phyloP scores from a whole-genome alignment of 305 asterid genomes.

The Fraxinus xanthoxyloides region DNA sequence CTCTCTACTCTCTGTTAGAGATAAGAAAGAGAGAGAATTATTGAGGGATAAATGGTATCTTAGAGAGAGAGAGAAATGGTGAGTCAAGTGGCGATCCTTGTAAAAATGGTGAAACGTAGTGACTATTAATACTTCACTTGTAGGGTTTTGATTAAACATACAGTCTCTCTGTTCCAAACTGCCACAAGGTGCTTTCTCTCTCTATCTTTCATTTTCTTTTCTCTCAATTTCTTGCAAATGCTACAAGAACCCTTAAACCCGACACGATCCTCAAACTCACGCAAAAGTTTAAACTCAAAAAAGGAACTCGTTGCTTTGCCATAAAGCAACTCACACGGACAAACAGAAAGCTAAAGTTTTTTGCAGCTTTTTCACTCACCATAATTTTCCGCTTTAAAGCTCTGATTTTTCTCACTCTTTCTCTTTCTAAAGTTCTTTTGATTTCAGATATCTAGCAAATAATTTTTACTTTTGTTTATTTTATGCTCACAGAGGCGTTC shows the following conservation, averaged over 20 bases:
- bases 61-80: not conserved
- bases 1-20: slow-evolving; percentile 7
- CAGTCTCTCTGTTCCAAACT: slow-evolving; percentile 26
- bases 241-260: slow-evolving; percentile 26
- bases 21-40: slow-evolving; percentile 17
- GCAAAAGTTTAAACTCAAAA: slow-evolving; percentile 18
- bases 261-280: slow-evolving; percentile 38
- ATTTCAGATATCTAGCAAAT: slow-evolving; percentile 39
- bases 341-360: slow-evolving; percentile 40
- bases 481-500: slow-evolving; percentile 9
- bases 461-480: slow-evolving; percentile 20
- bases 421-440: slow-evolving; percentile 35
- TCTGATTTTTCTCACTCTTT: slow-evolving; percentile 1
- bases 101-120: not conserved
- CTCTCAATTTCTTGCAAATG: not conserved
- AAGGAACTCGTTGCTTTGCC: slow-evolving; percentile 1
- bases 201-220: not conserved
- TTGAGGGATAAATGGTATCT: slow-evolving; percentile 19
- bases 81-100: not conserved
- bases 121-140: not conserved
- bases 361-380: slow-evolving; percentile 49
- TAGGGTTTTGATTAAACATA: slow-evolving; percentile 35
- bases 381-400: not conserved
- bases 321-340: slow-evolving; percentile 15
- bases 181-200: slow-evolving; percentile 18